These are phyloP conservation scores for Cyberlindnera petersonii DNA, from an alignment of 805 yeast genomes.

Conservation along the genomic window DNA sequence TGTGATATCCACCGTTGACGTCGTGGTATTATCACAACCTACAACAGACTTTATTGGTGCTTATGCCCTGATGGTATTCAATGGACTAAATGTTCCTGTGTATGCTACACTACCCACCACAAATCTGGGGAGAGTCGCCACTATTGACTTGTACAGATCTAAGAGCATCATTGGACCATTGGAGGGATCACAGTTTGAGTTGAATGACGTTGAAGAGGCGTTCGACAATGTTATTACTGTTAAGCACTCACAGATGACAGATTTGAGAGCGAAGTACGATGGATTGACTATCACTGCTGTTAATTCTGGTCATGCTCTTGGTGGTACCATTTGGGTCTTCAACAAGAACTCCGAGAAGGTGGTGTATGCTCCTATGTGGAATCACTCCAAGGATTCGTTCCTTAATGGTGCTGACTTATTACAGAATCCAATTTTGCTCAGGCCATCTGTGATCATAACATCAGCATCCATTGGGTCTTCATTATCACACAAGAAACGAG, in stretches of 20 bases:
- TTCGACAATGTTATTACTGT: conserved; percentile 69
- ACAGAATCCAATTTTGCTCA: conserved; percentile 55
- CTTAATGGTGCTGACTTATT: conserved; percentile 66
- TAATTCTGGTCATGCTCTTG: conserved; percentile 89
- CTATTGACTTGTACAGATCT: conserved; percentile 77
- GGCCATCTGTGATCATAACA: conserved; percentile 84
- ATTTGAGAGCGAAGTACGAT: conserved; percentile 53
- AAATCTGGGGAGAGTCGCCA: conserved; percentile 79
- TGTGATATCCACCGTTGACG: conserved; percentile 49
- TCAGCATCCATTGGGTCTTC: conserved; percentile 65
- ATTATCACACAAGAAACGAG: conserved; percentile 56
- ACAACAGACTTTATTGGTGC: conserved; percentile 79
- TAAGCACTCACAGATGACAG: conserved; percentile 75
- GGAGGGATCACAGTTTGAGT: conserved; percentile 51
- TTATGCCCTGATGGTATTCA: conserved; percentile 61
- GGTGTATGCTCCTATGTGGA: conserved; percentile 92
- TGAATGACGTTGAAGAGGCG: conserved; percentile 71
- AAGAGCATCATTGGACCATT: conserved; percentile 74
- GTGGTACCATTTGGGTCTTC: conserved; percentile 88
- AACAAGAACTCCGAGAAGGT: conserved; percentile 71
- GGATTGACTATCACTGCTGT: conserved; percentile 72
- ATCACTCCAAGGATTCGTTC: conserved; percentile 85
- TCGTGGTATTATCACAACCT: conserved; percentile 82
- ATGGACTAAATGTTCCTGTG: conserved; percentile 61
- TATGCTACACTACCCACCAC: conserved; percentile 89